phyloP scores from a whole-genome alignment of 2,329 filamentous ascomycete genomes.

The Cercospora zeina region DNA sequence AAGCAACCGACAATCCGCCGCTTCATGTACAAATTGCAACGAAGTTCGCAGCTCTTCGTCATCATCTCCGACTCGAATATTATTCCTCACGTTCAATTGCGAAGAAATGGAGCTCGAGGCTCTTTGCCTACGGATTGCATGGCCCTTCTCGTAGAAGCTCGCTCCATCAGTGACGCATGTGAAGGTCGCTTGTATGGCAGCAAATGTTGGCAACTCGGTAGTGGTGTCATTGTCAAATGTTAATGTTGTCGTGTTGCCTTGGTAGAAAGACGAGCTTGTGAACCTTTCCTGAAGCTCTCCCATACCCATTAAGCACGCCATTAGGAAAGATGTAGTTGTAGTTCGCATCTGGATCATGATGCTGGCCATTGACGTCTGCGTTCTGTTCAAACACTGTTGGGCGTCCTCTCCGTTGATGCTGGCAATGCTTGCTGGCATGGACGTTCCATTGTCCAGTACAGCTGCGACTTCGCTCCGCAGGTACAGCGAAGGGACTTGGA shows the following conservation, averaged over 20 bases:
- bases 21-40: slow-evolving; percentile 46
- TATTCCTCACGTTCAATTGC: slow-evolving; percentile 40
- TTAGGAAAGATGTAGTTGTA: slow-evolving; percentile 45
- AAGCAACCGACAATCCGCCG: slow-evolving; percentile 45
- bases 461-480: slow-evolving; percentile 30
- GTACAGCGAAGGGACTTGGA: slow-evolving; percentile 43
- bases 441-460: not conserved
- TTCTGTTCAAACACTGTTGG: slow-evolving; percentile 39
- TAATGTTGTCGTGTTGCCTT: not conserved
- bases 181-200: slow-evolving; percentile 20
- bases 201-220: slow-evolving; percentile 38
- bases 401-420: slow-evolving; percentile 44
- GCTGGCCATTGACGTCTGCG: slow-evolving; percentile 35
- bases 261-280: not conserved
- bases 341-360: slow-evolving; percentile 45
- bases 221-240: slow-evolving; percentile 33
- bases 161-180: slow-evolving; percentile 4
- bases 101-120: too few relatives aligned
- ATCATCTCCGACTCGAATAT: slow-evolving; percentile 37
- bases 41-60: slow-evolving; percentile 38
- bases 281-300: not conserved
- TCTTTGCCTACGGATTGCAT: not conserved
- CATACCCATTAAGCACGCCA: slow-evolving; percentile 21
- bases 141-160: slow-evolving; percentile 20
- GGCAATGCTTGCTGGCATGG: slow-evolving; percentile 39